phyloP scores from a whole-genome alignment of 2,329 filamentous ascomycete species.

The Fusarium transvaalense region DNA sequence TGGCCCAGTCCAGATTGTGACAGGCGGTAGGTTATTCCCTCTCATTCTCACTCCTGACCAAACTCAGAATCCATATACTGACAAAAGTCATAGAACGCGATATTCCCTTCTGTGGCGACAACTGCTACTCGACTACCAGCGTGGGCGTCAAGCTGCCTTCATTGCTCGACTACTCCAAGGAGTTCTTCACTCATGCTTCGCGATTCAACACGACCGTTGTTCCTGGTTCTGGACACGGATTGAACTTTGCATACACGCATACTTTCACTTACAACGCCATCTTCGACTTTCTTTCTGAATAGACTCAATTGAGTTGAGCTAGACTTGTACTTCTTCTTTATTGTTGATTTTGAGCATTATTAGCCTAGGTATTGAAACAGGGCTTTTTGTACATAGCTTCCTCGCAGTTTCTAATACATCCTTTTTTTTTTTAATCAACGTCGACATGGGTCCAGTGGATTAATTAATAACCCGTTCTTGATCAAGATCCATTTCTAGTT shows the following conservation, averaged over 20 bases:
- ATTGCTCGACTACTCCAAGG: conserved; percentile 58
- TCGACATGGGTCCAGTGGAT: too few relatives aligned
- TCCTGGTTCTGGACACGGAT: conserved; percentile 62
- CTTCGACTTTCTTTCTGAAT: conserved; percentile 53
- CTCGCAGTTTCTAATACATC: conserved; percentile 1
- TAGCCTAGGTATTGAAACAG: neutral
- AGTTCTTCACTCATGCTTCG: conserved; percentile 59
- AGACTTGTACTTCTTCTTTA: neutral
- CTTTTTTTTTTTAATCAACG: neutral
- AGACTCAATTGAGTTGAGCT: neutral
- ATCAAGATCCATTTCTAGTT: conserved; percentile 2
- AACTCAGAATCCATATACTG: conserved; percentile 13
- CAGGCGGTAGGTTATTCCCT: conserved; percentile 58
- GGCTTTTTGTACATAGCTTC: conserved; percentile 5
- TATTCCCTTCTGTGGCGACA: conserved; percentile 71
- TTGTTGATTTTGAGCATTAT: neutral
- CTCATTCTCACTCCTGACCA: too few relatives aligned
- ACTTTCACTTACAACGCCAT: conserved; percentile 53
- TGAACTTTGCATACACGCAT: conserved; percentile 61
- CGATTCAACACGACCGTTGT: conserved; percentile 68
- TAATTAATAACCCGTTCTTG: conserved; percentile 5
- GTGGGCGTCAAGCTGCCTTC: conserved; percentile 54
- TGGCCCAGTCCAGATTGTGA: conserved; percentile 70
- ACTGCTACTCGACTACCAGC: conserved; percentile 63
- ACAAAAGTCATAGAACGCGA: conserved; percentile 56